phyloP scores from a whole-genome alignment of 768 basidiomycete species.

The Kwoniella sp. region DNA sequence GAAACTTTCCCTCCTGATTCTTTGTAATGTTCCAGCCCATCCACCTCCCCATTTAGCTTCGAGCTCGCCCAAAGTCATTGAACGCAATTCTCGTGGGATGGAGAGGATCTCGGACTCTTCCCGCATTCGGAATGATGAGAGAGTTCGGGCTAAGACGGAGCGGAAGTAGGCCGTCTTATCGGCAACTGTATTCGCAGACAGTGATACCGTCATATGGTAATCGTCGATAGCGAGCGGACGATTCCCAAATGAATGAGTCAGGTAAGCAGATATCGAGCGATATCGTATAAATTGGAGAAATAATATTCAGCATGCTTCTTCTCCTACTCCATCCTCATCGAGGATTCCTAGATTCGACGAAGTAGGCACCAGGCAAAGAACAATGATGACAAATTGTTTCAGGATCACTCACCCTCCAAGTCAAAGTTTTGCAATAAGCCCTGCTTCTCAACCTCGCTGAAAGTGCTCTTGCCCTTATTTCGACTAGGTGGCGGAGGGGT shows the following conservation, averaged over 20 bases:
- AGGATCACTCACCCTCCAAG: conserved; percentile 55
- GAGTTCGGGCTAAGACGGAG: conserved; percentile 36
- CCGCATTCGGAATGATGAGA: conserved; percentile 49
- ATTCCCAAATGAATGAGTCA: too few relatives aligned
- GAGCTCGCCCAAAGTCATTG: conserved; percentile 50
- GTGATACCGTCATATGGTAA: too few relatives aligned
- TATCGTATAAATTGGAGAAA: too few relatives aligned
- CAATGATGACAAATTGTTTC: too few relatives aligned
- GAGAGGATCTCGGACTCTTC: conserved; percentile 52
- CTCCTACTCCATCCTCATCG: too few relatives aligned
- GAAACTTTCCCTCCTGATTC: conserved; percentile 37
- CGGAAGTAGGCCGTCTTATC: conserved; percentile 47
- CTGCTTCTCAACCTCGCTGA: conserved; percentile 44
- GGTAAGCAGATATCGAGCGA: too few relatives aligned
- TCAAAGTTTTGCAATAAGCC: conserved; percentile 54
- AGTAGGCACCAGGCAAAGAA: too few relatives aligned
- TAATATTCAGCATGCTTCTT: too few relatives aligned
- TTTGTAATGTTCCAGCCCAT: conserved; percentile 43
- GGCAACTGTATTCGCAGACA: conserved; percentile 36
- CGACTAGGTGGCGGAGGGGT: conserved; percentile 34
- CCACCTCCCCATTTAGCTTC: conserved; percentile 50
- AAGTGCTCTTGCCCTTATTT: conserved; percentile 11
- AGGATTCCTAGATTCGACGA: too few relatives aligned
- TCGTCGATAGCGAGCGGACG: neutral
- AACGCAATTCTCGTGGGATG: conserved; percentile 51